These are phyloP conservation scores for Aristolochia fimbriata DNA, from an alignment of 164 flowering plant species.

Conservation along the genomic window DNA sequence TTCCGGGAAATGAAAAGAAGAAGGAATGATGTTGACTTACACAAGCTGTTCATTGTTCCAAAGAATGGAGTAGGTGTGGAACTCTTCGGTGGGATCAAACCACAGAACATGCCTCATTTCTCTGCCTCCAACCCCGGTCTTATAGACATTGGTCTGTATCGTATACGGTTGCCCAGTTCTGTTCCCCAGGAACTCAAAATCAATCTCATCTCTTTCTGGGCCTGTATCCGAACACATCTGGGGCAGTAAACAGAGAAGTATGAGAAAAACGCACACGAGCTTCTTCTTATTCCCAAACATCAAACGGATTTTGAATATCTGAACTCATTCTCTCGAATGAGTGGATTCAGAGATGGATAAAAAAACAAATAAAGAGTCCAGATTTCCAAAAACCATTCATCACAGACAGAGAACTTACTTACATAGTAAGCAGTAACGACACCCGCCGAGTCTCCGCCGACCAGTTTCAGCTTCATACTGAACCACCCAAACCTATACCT, in stretches of 20 bases:
- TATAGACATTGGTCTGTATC: constrained; percentile 82
- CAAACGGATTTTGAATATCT: neutral
- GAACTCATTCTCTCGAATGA: neutral
- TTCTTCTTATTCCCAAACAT: too few relatives aligned
- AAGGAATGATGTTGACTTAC: constrained; percentile 21
- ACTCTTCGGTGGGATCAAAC: constrained; percentile 90
- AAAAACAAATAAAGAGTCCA: too few relatives aligned
- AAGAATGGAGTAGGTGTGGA: constrained; percentile 60
- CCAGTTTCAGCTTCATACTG: constrained; percentile 86
- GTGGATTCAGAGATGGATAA: neutral
- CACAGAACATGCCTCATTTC: constrained; percentile 90
- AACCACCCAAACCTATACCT: constrained; percentile 95
- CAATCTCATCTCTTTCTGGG: constrained; percentile 78
- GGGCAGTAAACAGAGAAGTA: constrained; percentile 2
- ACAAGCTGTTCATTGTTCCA: constrained; percentile 69
- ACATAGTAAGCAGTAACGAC: constrained; percentile 95
- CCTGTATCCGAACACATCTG: constrained; percentile 89
- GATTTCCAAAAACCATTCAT: too few relatives aligned
- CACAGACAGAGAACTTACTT: constrained; percentile 27
- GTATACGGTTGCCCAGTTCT: constrained; percentile 68
- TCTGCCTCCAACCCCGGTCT: constrained; percentile 63
- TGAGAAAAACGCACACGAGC: too few relatives aligned
- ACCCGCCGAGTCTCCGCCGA: constrained; percentile 94
- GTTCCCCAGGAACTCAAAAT: constrained; percentile 92
- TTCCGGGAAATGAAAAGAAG: too few relatives aligned